Base-by-base conservation (phyloP, 768 basidiomycete species). In the Russula foetens region DNA sequence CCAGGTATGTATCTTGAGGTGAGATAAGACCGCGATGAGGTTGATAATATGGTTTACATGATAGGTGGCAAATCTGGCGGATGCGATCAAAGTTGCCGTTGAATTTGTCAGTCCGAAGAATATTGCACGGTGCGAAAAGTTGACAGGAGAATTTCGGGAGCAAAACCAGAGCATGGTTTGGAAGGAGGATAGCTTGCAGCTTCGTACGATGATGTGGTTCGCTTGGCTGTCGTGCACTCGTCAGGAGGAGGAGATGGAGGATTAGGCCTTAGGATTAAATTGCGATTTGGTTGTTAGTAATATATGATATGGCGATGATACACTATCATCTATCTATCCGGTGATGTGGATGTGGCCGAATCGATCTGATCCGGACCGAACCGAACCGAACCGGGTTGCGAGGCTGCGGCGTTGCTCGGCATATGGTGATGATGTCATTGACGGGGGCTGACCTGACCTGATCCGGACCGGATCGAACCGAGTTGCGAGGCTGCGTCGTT, bases 51-150 rank as follows among this genome's bases (percentile, higher is more conserved):
- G 31, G 24, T 19, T 45, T 12, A 9, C 9, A 12, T 66, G 66
- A 21, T 67, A 96, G 85, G 94, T 97, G 9, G 88, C 89, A 66
- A 97, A 98, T 70, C 74, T 94, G 53, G 81, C 92, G n/a, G 93
- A 97, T 72, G 95, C 91, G 68, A 85, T 98, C 76, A 98, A 98
- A 75, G 91, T 97, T 53, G 94, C 95, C 29, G 81, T 88, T 67
- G 95, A 98, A 73, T 98, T 93, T 72, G 92, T 97, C 65, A 91
- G 88, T 77, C 88, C 93, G 45, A 91, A 97, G 76, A 97, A 96
- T 70, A 85, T 98, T 41, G 76, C 75, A 50, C 82, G 92, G 35
- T 98, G 95, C 72, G 90, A 90, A 72, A 78, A 79, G 71, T 79
- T 98, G 57, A 94, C 90, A 62, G 77, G 79, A 66, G 94, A 98